Conservation (phyloP, 352 stramenopile genomes). For the Aphanomyces cochlioides region DNA sequence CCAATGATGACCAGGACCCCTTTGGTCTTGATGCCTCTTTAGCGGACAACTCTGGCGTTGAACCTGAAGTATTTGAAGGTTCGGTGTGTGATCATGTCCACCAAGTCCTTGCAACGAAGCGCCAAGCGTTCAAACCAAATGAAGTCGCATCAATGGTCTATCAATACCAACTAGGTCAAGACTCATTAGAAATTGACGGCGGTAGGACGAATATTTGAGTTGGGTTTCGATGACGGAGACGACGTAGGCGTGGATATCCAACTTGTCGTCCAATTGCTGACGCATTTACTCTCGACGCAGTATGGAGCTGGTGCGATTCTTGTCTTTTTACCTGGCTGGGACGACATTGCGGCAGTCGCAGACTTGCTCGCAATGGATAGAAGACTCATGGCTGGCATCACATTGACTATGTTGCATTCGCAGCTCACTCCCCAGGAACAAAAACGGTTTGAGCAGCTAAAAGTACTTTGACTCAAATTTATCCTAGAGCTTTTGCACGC, state of each 20-base stretch:
- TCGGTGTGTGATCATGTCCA: slow-evolving; percentile 12
- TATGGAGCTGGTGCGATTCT: slow-evolving; percentile 58
- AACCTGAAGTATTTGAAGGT: neutral
- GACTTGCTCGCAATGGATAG: slow-evolving; percentile 23
- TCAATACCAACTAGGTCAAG: slow-evolving; percentile 10
- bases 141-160: neutral
- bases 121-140: neutral
- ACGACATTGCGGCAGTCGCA: slow-evolving; percentile 70
- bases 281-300: slow-evolving; percentile 53
- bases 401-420: slow-evolving; percentile 72
- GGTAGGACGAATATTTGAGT: neutral
- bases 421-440: slow-evolving; percentile 67
- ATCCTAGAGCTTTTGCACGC: slow-evolving; percentile 48
- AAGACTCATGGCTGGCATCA: slow-evolving; percentile 17
- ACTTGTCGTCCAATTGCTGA: slow-evolving; percentile 59
- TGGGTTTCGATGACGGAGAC: too few species aligned
- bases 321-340: slow-evolving; percentile 79
- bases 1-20: neutral
- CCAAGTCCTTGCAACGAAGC: neutral
- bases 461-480: neutral
- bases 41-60: neutral
- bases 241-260: slow-evolving; percentile 51
- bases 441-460: slow-evolving; percentile 30
- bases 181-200: neutral
- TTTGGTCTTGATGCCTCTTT: neutral